Base-by-base conservation (phyloP, 2,329 filamentous ascomycete genomes). In the Colletotrichum tofieldiae region DNA sequence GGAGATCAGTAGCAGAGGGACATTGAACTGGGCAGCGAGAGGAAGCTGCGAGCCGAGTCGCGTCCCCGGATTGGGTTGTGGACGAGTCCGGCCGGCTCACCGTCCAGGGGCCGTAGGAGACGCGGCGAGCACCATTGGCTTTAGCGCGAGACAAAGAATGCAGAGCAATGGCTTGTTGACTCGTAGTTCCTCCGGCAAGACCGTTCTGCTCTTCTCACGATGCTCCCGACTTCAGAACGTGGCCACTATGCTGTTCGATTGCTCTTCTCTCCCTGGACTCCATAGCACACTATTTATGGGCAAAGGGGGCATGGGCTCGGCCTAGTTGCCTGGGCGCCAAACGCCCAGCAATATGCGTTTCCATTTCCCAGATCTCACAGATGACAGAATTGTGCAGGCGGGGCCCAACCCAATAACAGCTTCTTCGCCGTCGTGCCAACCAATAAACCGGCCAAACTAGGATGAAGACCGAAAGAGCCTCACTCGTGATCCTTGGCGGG, bases 381-480 rank as follows among this genome's bases (percentile, higher is more conserved):
- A 49, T 39, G 43, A 55, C 18, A 52, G 54, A 64, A 64, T 47
- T 16, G 59, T 39, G 41, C 59, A 60, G 47, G 49, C 52, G 52
- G 59, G 52, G 4, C 32, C 68, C 58, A 63, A 63, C 58, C 68
- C 58, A 35, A 58, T 47, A 51, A 43, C 49, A 62, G 26, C 56
- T 45, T 39, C 29, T 45, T 47, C 4, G 16, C 43, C 26, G 11
- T 18, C 16, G 20, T 18, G 41, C 20, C 32, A 29, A 20, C 39
- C 39, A 26, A 43, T 43, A 54, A 16, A 52, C 37, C 29, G 20
- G n/a, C 37, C 23, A 37, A 32, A 51, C 45, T 29, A 51, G 68
- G 64, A 62, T 62, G 29, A 62, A 32, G 20, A 56, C 49, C n/a
- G 41, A 67, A 35, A 71, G 69, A 72, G 69, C 69, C 69, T 68